phyloP scores from a whole-genome alignment of 1,139 yeast genomes.

The Taphrina populina region DNA sequence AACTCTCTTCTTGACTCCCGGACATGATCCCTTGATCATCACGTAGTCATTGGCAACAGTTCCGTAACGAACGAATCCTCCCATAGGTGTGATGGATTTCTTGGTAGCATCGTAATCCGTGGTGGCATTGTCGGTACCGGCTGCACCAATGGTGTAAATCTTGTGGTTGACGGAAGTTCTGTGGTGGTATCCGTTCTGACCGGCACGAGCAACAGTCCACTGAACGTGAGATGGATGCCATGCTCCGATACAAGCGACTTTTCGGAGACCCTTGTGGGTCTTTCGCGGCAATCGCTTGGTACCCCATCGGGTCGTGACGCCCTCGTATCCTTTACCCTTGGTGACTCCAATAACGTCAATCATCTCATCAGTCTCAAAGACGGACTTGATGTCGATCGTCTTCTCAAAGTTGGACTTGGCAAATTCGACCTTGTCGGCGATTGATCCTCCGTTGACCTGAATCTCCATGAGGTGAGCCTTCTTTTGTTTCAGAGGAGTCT shows the following conservation, averaged over 20 bases:
- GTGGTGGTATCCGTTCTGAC: constrained; percentile 99
- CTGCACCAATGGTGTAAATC: constrained; percentile 93
- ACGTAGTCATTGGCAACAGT: constrained; percentile 94
- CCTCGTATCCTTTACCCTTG: constrained; percentile 99
- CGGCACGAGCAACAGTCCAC: constrained; percentile 99
- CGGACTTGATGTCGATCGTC: constrained; percentile 93
- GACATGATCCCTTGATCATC: constrained; percentile 97
- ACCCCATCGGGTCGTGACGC: constrained; percentile 99
- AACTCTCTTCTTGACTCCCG: constrained; percentile 99
- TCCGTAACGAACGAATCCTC: constrained; percentile 99
- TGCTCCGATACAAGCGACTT: constrained; percentile 99
- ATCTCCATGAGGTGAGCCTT: constrained; percentile 99
- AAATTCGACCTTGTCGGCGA: constrained; percentile 97
- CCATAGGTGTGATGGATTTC: constrained; percentile 99
- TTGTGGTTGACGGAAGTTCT: constrained; percentile 99
- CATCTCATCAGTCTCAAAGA: constrained; percentile 98
- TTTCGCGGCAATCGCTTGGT: constrained; percentile 99
- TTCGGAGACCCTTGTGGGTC: constrained; percentile 99
- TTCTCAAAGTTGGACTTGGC: constrained; percentile 99
- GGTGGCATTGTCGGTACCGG: constrained; percentile 92
- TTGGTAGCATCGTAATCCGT: constrained; percentile 99
- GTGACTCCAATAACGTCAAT: constrained; percentile 98
- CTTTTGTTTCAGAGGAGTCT: constrained; percentile 99
- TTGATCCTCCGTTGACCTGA: constrained; percentile 99
- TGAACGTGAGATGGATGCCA: constrained; percentile 99